Percentiles rank a stretch among this genome's conserved stretches.
Evolutionary conservation across 257 asterid species (phyloP).

Genomic region (Mitragyna speciosa): DNA sequence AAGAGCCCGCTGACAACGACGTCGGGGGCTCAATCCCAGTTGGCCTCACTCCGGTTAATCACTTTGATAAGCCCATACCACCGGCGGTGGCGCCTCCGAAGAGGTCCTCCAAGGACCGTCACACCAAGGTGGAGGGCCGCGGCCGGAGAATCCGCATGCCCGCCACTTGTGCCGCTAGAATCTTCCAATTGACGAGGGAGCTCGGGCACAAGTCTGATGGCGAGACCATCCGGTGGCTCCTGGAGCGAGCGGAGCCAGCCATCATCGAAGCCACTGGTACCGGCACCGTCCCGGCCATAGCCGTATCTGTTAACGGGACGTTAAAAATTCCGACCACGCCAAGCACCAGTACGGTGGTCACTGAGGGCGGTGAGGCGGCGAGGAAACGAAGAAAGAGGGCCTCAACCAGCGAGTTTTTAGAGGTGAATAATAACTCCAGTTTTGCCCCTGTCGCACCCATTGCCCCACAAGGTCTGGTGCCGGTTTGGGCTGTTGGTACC

Average conservation of each 20-base stretch:
- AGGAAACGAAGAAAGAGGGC: slow-evolving; percentile 49
- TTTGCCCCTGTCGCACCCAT: slow-evolving; percentile 71
- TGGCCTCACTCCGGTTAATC: slow-evolving; percentile 9
- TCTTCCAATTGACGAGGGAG: slow-evolving; percentile 71
- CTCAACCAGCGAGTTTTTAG: slow-evolving; percentile 53
- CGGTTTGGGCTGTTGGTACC: slow-evolving; percentile 48
- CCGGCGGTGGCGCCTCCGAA: slow-evolving; percentile 35
- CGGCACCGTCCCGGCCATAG: slow-evolving; percentile 77
- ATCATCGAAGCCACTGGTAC: slow-evolving; percentile 81
- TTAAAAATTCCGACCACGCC: slow-evolving; percentile 65
- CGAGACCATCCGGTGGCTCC: slow-evolving; percentile 77
- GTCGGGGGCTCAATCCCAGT: slow-evolving; percentile 23
- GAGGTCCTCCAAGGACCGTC: slow-evolving; percentile 73
- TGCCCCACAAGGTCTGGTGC: slow-evolving; percentile 61
- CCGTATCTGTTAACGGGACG: slow-evolving; percentile 72
- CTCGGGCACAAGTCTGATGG: slow-evolving; percentile 83
- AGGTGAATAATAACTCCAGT: slow-evolving; percentile 40
- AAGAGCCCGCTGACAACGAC: slow-evolving; percentile 47
- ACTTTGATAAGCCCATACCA: slow-evolving; percentile 15
- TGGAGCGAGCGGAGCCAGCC: slow-evolving; percentile 79
- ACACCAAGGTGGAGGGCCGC: slow-evolving; percentile 87
- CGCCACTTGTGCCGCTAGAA: slow-evolving; percentile 76
- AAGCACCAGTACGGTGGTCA: slow-evolving; percentile 14
- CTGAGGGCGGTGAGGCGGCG: slow-evolving; percentile 35
- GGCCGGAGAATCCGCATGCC: slow-evolving; percentile 84